phyloP scores from a whole-genome alignment of 805 yeast genomes.

The Wickerhamomyces subpelliculosus region DNA sequence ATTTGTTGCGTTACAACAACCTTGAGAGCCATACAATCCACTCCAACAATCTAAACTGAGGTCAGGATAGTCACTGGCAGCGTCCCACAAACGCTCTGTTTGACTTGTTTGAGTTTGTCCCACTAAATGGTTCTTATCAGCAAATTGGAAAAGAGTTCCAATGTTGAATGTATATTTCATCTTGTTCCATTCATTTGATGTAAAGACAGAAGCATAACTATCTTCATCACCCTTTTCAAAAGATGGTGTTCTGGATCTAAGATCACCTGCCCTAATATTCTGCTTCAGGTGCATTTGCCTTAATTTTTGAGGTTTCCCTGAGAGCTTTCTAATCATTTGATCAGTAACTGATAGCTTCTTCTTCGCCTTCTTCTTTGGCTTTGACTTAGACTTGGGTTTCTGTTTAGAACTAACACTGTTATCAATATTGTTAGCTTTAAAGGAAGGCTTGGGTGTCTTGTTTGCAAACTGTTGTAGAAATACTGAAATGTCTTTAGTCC shows the following conservation, averaged over 20 bases:
- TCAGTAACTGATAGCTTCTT: neutral
- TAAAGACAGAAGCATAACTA: neutral
- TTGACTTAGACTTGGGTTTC: neutral
- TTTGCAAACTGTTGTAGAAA: slow-evolving; percentile 2
- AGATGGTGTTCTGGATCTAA: neutral
- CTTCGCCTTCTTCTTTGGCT: neutral
- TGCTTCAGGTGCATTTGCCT: neutral
- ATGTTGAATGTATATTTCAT: neutral
- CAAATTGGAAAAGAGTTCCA: too few species aligned
- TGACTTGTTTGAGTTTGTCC: too few species aligned
- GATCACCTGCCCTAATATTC: too few species aligned
- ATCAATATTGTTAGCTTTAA: neutral
- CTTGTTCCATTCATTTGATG: neutral
- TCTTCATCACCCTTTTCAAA: neutral
- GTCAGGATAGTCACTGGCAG: neutral
- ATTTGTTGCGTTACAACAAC: neutral
- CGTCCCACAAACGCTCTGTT: neutral
- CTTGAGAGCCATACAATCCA: neutral
- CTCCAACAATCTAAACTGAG: neutral
- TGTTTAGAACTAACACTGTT: neutral
- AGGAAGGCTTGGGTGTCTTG: neutral
- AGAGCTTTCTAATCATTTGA: slow-evolving; percentile 8
- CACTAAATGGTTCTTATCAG: too few species aligned
- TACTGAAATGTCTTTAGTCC: neutral
- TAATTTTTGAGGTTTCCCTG: slow-evolving; percentile 11